Evolutionary conservation across 768 basidiomycete genomes (phyloP), one percentile per base, ranked within the genome.

Genomic region (Leccinum subtestaceum): DNA sequence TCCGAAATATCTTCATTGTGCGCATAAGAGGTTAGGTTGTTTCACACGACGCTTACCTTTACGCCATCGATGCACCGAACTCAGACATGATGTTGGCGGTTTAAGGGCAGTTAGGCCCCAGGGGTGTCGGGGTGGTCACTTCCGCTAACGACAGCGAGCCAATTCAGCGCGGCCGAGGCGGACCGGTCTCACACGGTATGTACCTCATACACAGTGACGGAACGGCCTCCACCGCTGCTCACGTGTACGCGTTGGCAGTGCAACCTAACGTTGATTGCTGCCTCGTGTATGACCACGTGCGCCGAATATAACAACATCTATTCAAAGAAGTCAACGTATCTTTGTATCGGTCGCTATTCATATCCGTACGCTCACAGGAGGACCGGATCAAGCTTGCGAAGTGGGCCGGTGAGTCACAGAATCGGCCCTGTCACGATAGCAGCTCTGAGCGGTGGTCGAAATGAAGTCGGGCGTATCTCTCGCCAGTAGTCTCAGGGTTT

Each of bases 81-180:
- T 45, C 43, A 45, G 43, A 45, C 43, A 45, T 17, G 34, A 36
- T 36, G 43, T 19, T 45, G 43, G 43, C 10, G 43, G 43, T 19
- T 1, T 1, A n/a, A 43, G 40, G n/a, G 9, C n/a, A n/a, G 43
- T 45, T 19, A 19, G 43, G 43, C 5, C 40, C 40, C n/a, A 38
- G n/a, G 40, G 40, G 40, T 10, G n/a, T 43, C 40, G 40, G 40
- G 9, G n/a, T 43, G 40, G 43, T 10, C 10, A 19, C n/a, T 11
- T 19, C 40, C n/a, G 40, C n/a, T 43, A 43, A 10, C 40, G n/a
- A n/a, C 40, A 5, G 15, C 34, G 34, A 36, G 34, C 13, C 34
- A 40, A 17, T 17, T 40, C 17, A 9, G 38, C 38, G 17, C 10
- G 38, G 17, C 17, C 8, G 74, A 60, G 55, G 83, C 29, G 29